phyloP scores from a whole-genome alignment of 257 asterid species.

The Petunia secreta region DNA sequence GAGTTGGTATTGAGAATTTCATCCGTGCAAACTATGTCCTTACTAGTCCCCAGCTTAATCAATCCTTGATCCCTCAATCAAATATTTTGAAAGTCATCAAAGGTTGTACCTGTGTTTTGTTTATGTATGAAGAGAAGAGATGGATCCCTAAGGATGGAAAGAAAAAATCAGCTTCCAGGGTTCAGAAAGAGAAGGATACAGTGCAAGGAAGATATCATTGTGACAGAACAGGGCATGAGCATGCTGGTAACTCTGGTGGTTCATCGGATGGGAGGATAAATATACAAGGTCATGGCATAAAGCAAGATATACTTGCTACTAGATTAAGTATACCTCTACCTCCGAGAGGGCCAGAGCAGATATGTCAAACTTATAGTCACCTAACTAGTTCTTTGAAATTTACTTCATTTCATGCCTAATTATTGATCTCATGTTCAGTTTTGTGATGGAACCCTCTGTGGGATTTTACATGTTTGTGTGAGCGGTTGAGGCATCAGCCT shows the following conservation, averaged over 20 bases:
- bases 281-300: slow-evolving; percentile 42
- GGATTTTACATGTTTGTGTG: no score
- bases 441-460: no score
- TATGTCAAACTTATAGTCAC: slow-evolving; percentile 41
- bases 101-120: slow-evolving; percentile 25
- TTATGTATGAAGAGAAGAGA: slow-evolving; percentile 94
- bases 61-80: slow-evolving; percentile 2
- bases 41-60: not conserved
- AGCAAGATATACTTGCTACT: slow-evolving; percentile 51
- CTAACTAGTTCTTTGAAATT: not conserved
- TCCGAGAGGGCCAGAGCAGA: slow-evolving; percentile 71
- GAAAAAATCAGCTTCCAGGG: slow-evolving; percentile 57
- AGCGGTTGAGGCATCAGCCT: no score
- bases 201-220: slow-evolving; percentile 62
- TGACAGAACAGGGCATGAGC: slow-evolving; percentile 60
- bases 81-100: slow-evolving; percentile 34
- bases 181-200: slow-evolving; percentile 58
- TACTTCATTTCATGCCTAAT: no score
- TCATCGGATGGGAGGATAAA: slow-evolving; percentile 57
- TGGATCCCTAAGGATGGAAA: slow-evolving; percentile 81
- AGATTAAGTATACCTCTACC: slow-evolving; percentile 63
- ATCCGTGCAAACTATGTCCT: slow-evolving; percentile 91
- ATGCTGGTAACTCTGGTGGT: slow-evolving; percentile 48
- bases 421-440: no score
- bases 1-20: slow-evolving; percentile 97